These are phyloP conservation scores for Pisolithus tinctorius DNA, from an alignment of 768 basidiomycete genomes.

Conservation along the genomic window DNA sequence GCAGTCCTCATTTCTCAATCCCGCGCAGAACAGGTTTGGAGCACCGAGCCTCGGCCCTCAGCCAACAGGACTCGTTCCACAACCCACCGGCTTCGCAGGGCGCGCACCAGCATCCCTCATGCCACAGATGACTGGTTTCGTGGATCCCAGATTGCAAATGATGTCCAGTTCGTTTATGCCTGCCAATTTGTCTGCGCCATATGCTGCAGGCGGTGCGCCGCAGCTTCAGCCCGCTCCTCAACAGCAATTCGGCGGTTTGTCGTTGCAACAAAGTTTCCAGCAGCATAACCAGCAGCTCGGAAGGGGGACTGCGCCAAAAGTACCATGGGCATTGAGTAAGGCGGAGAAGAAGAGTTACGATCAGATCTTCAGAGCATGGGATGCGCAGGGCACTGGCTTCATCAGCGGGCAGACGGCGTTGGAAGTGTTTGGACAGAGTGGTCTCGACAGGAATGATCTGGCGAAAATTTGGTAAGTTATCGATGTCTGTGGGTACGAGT, in stretches of 20 bases:
- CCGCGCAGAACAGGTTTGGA: constrained; percentile 40
- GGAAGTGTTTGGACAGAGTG: constrained; percentile 94
- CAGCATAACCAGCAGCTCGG: constrained; percentile 75
- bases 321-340: constrained; percentile 84
- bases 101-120: constrained; percentile 42
- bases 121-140: constrained; percentile 72
- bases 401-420: constrained; percentile 78
- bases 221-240: constrained; percentile 54
- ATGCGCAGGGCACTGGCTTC: constrained; percentile 71
- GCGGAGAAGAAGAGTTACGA: constrained; percentile 96
- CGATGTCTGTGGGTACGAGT: neutral
- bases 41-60: constrained; percentile 11
- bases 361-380: constrained; percentile 97
- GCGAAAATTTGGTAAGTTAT: constrained; percentile 82
- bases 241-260: constrained; percentile 45
- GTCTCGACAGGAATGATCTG: constrained; percentile 80
- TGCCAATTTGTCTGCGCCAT: constrained; percentile 52
- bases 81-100: constrained; percentile 43
- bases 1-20: constrained; percentile 38
- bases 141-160: constrained; percentile 80
- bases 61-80: constrained; percentile 21
- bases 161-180: constrained; percentile 95
- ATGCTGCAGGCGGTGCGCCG: constrained; percentile 52
- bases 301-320: constrained; percentile 55
- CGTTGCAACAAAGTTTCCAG: constrained; percentile 80